phyloP scores from a whole-genome alignment of 805 yeast species.

The Wickerhamiella sergipiensis region DNA sequence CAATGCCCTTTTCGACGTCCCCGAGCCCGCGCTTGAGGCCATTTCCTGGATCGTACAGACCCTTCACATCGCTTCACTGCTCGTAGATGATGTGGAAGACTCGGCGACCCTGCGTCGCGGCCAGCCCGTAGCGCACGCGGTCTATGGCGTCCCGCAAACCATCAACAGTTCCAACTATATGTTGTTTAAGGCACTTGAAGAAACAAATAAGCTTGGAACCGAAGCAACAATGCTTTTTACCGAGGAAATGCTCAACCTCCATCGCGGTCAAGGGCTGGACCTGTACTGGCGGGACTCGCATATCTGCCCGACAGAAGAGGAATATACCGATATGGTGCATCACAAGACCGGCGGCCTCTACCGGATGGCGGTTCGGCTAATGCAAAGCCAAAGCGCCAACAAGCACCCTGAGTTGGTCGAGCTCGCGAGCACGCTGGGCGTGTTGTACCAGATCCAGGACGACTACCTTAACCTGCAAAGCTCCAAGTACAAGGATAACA shows the following conservation, averaged over 20 bases:
- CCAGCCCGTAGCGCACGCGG: constrained; percentile 59
- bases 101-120: constrained; percentile 61
- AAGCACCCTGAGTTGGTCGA: constrained; percentile 30
- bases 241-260: constrained; percentile 69
- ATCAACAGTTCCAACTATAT: constrained; percentile 73
- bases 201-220: constrained; percentile 27
- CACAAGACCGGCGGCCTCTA: constrained; percentile 85
- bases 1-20: constrained; percentile 37
- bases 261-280: constrained; percentile 83
- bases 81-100: constrained; percentile 87
- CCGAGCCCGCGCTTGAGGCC: constrained; percentile 25
- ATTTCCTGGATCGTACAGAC: constrained; percentile 41
- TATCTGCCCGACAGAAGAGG: constrained; percentile 42
- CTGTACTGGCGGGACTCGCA: constrained; percentile 71
- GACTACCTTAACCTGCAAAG: constrained; percentile 62
- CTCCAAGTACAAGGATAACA: constrained; percentile 37
- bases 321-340: constrained; percentile 69
- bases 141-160: constrained; percentile 67
- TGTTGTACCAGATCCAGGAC: constrained; percentile 74
- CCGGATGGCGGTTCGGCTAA: constrained; percentile 53
- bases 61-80: constrained; percentile 51
- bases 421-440: constrained; percentile 64
- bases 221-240: constrained; percentile 32
- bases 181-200: constrained; percentile 58
- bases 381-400: constrained; percentile 29